Percentiles rank a stretch among this genome's conserved stretches.
These are phyloP conservation scores for Kluyveromyces wickerhamii DNA, from an alignment of 805 yeast genomes.

Conservation along the genomic window DNA sequence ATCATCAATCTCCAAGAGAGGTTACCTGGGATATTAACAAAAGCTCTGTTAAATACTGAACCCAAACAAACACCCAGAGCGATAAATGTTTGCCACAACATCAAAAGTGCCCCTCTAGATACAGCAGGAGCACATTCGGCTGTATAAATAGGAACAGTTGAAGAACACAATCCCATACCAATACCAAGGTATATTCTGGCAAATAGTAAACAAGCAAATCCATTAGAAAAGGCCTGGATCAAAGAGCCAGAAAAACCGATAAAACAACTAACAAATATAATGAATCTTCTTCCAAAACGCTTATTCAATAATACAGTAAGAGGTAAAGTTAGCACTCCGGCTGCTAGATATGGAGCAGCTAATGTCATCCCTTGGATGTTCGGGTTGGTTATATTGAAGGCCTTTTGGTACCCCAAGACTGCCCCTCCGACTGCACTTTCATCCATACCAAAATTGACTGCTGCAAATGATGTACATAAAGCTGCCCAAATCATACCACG, in stretches of 20 bases:
- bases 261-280: conserved; percentile 49
- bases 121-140: conserved; percentile 55
- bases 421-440: conserved; percentile 68
- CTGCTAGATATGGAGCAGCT: conserved; percentile 58
- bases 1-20: conserved; percentile 61
- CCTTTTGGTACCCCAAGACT: conserved; percentile 41
- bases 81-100: conserved; percentile 72
- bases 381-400: conserved; percentile 36
- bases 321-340: conserved; percentile 50
- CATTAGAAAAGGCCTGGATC: conserved; percentile 56
- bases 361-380: conserved; percentile 52
- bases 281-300: conserved; percentile 49
- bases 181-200: conserved; percentile 54
- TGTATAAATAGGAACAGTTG: conserved; percentile 60
- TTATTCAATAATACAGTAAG: conserved; percentile 45
- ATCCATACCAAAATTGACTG: conserved; percentile 68
- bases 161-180: conserved; percentile 60
- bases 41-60: conserved; percentile 50
- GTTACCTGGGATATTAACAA: conserved; percentile 39
- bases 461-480: conserved; percentile 43
- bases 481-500: conserved; percentile 52
- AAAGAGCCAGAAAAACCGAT: conserved; percentile 52
- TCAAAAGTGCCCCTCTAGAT: conserved; percentile 56
- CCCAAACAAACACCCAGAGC: conserved; percentile 69
- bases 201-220: conserved; percentile 52